A percentile compares a stretch with the other conserved stretches of the same genome.
Evolutionary conservation across 108 stramenopile species (phyloP).

Genomic region (Pseudonitzschia multistriata): DNA sequence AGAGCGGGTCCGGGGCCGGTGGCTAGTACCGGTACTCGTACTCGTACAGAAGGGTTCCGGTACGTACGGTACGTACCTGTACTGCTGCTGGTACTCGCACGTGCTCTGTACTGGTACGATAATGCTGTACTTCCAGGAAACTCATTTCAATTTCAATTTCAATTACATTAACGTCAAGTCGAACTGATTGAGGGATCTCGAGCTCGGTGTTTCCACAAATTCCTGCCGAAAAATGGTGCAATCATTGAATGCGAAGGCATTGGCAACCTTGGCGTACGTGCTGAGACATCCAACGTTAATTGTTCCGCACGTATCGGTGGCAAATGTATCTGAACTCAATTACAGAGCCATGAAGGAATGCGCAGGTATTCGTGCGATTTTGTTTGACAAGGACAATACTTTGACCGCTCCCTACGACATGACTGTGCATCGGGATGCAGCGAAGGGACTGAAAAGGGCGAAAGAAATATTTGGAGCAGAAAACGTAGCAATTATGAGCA

Average conservation of each 20-base stretch:
- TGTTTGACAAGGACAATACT: conserved; percentile 95
- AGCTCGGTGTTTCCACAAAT: too few species aligned
- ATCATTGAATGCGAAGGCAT: conserved; percentile 81
- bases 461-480: conserved; percentile 67
- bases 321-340: conserved; percentile 74
- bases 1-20: too few species aligned
- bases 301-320: conserved; percentile 76
- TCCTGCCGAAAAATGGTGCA: conserved; percentile 63
- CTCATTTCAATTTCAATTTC: too few species aligned
- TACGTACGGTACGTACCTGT: too few species aligned
- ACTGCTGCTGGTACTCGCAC: too few species aligned
- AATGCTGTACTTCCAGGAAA: too few species aligned
- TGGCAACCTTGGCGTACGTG: conserved; percentile 76
- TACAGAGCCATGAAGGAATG: conserved; percentile 69
- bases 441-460: conserved; percentile 60
- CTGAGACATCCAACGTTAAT: conserved; percentile 66
- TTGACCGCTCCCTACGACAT: conserved; percentile 86
- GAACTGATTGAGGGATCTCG: too few species aligned
- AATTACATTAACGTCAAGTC: too few species aligned
- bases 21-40: too few species aligned
- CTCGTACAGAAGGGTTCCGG: too few species aligned
- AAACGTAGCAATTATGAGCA: conserved; percentile 88
- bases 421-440: conserved; percentile 58
- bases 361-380: conserved; percentile 73
- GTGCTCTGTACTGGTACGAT: too few species aligned